Evolutionary conservation across 2,329 filamentous ascomycete species (phyloP).

Genomic region (Rhexocercosporidium sp.): DNA sequence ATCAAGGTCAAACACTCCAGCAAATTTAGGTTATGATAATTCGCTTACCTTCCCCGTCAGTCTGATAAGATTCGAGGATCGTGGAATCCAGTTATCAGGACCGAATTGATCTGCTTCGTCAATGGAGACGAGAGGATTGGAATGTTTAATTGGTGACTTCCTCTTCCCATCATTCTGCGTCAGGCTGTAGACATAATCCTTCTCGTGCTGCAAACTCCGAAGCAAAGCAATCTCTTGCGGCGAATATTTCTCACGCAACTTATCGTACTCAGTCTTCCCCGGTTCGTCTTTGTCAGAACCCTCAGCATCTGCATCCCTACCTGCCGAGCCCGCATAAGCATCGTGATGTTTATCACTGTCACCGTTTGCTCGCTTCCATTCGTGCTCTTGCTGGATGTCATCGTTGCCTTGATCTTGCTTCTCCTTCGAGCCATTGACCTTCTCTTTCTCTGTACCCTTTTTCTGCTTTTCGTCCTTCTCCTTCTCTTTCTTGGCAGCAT

Average conservation of each 20-base stretch:
- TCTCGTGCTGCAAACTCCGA: slow-evolving; percentile 49
- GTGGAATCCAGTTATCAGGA: slow-evolving; percentile 59
- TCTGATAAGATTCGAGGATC: slow-evolving; percentile 52
- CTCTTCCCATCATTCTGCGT: slow-evolving; percentile 50
- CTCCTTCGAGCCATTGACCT: slow-evolving; percentile 26
- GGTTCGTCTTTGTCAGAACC: slow-evolving; percentile 26
- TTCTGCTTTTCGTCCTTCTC: background rate
- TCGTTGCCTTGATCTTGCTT: slow-evolving; percentile 40
- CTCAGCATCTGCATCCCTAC: slow-evolving; percentile 17
- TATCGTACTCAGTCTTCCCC: slow-evolving; percentile 40
- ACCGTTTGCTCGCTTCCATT: slow-evolving; percentile 21
- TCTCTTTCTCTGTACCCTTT: background rate
- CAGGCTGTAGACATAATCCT: slow-evolving; percentile 47
- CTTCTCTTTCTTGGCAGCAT: background rate
- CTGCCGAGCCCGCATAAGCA: slow-evolving; percentile 19
- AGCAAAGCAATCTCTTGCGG: slow-evolving; percentile 51
- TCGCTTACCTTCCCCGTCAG: slow-evolving; percentile 50
- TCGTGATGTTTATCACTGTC: slow-evolving; percentile 35
- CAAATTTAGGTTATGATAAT: background rate
- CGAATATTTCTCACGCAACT: slow-evolving; percentile 45
- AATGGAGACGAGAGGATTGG: slow-evolving; percentile 44
- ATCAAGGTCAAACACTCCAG: background rate
- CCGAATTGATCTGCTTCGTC: slow-evolving; percentile 57
- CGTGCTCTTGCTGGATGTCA: slow-evolving; percentile 26
- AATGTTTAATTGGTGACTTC: slow-evolving; percentile 44